Percentiles rank a stretch among this genome's conserved stretches.
Conservation (phyloP, 768 basidiomycete species). For the Suillus clintonianus region DNA sequence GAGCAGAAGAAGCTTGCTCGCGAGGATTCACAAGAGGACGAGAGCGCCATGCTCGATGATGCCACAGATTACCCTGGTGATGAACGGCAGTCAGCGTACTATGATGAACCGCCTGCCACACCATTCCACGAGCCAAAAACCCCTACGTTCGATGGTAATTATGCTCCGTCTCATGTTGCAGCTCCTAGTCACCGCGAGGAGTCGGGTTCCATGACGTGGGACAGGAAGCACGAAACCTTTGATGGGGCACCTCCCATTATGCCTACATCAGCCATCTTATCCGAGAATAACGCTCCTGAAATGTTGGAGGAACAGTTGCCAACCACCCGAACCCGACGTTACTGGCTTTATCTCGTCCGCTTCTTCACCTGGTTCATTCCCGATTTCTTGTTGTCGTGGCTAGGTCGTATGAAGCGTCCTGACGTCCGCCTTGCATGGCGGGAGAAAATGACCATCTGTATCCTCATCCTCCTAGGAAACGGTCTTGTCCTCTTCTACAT, state of each 20-base stretch:
- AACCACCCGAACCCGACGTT: constrained; percentile 53
- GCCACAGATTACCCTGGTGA: constrained; percentile 39
- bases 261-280: constrained; percentile 38
- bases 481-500: constrained; percentile 64
- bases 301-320: constrained; percentile 56
- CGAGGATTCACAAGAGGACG: constrained; percentile 47
- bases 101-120: constrained; percentile 30
- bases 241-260: constrained; percentile 32
- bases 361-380: constrained; percentile 58
- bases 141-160: constrained; percentile 23
- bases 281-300: constrained; percentile 45
- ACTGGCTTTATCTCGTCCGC: constrained; percentile 62
- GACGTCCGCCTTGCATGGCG: constrained; percentile 71
- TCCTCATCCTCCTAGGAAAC: constrained; percentile 57
- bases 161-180: constrained; percentile 20
- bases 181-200: constrained; percentile 34
- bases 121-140: constrained; percentile 32
- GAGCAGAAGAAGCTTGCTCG: constrained; percentile 43
- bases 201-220: constrained; percentile 41
- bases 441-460: constrained; percentile 67
- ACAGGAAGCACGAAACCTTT: constrained; percentile 40
- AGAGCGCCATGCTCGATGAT: constrained; percentile 44
- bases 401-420: constrained; percentile 69
- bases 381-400: constrained; percentile 43
- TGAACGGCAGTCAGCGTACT: constrained; percentile 32